Base-by-base conservation (phyloP, 768 basidiomycete species). In the Suillus tomentosus region DNA sequence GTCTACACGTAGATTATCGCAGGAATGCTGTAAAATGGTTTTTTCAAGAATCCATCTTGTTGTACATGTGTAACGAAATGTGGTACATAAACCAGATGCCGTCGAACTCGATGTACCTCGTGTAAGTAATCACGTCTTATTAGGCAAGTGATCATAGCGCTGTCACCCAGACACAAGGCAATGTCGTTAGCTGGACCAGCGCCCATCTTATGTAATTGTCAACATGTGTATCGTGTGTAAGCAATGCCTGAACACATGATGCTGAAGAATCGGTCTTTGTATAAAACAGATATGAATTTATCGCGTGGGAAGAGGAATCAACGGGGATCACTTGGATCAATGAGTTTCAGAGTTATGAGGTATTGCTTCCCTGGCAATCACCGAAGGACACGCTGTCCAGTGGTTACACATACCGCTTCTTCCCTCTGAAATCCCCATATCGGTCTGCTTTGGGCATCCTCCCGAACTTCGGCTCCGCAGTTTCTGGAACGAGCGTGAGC, bases 1-100 rank as follows among this genome's bases (percentile, higher is more conserved):
- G 70, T 83, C 34, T 83, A 82, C 64, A 61, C 70, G n/a, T 70
- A 62, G 60, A 24, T 5, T 34, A 19, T 31, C 24, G 6, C 14
- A 27, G 57, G 24, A 58, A 24, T 9, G 39, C 3, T 57, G 22
- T 57, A 24, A 22, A 39, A 39, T 57, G 19, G 10, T 2, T 58
- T 57, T 42, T 58, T 24, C 17, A 42, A 15, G 11, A 40, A 17
- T 39, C 22, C 8, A 37, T 22, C 36, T 24, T 57, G 15, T 40
- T 37, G n/a, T 36, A 10, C 51, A 17, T 10, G 17, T 53, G 5
- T 31, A 19, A 53, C 27, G 27, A 31, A 11, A 53, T 19, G 9
- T 48, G 22, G n/a, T 48, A 50, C 27, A 50, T 50, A 50, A 50
- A 24, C 48, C 14, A 50, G 24, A 24, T 17, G 10, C 3, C 19